phyloP scores from a whole-genome alignment of 768 basidiomycete species.

The Dacryopinax primogenitus region DNA sequence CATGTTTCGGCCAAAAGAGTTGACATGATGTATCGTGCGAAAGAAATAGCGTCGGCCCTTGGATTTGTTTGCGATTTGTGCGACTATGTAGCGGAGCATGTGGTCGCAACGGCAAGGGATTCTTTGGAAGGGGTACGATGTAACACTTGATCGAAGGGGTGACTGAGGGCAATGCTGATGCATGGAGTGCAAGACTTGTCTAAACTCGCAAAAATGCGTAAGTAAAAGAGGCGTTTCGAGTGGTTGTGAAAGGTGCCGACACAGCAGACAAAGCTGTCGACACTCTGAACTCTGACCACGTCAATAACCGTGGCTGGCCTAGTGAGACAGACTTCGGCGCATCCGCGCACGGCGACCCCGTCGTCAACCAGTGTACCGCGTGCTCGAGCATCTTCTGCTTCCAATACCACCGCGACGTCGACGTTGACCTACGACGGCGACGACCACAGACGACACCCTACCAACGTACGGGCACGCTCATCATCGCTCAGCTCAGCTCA shows the following conservation, averaged over 20 bases:
- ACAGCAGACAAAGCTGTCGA: neutral
- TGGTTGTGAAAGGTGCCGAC: too few relatives aligned
- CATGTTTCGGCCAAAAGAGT: neutral
- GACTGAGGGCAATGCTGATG: neutral
- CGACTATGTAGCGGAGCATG: neutral
- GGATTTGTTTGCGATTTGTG: neutral
- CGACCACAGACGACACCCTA: neutral
- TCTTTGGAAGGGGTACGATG: neutral
- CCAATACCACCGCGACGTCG: constrained; percentile 10
- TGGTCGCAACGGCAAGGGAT: neutral
- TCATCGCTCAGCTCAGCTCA: neutral
- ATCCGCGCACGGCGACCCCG: constrained; percentile 9
- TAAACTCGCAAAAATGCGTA: too few relatives aligned
- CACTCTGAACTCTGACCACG: neutral
- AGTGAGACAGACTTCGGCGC: neutral
- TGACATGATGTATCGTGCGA: neutral
- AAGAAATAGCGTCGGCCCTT: too few relatives aligned
- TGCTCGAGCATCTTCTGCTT: constrained; percentile 1
- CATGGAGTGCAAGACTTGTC: too few relatives aligned
- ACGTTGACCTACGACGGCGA: neutral
- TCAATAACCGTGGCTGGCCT: neutral
- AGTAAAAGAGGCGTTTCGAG: too few relatives aligned
- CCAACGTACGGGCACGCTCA: neutral
- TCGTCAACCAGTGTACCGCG: neutral
- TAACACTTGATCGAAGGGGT: neutral